These are phyloP conservation scores for Ophiostoma sp. DNA, from an alignment of 2,329 filamentous ascomycete genomes.

Conservation along the genomic window DNA sequence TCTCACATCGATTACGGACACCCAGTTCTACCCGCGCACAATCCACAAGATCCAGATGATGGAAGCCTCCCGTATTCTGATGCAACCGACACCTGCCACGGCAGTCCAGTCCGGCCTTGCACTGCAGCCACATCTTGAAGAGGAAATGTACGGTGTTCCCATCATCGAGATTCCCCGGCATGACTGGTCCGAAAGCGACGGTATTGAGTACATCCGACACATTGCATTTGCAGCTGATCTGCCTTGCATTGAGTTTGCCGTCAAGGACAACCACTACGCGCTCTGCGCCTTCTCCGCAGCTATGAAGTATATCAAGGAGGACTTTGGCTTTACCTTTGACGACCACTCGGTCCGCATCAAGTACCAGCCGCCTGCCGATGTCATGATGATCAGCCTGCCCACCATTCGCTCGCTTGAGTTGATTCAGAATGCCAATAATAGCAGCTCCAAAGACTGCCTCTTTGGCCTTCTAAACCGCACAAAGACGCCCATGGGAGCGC, in stretches of 20 bases:
- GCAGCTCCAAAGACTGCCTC: constrained; percentile 74
- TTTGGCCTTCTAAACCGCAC: constrained; percentile 84
- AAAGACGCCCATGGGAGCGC: constrained; percentile 77
- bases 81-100: constrained; percentile 60
- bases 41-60: constrained; percentile 81
- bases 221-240: constrained; percentile 77
- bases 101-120: constrained; percentile 65
- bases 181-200: constrained; percentile 69
- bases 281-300: constrained; percentile 78
- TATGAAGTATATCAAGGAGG: constrained; percentile 72
- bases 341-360: constrained; percentile 77
- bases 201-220: constrained; percentile 70
- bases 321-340: constrained; percentile 62
- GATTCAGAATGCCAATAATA: constrained; percentile 74
- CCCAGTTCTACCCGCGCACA: constrained; percentile 82
- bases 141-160: constrained; percentile 37
- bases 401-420: constrained; percentile 84
- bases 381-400: constrained; percentile 91
- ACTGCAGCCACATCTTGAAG: constrained; percentile 22
- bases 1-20: constrained; percentile 87
- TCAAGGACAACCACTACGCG: constrained; percentile 79
- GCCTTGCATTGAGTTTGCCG: constrained; percentile 71
- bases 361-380: constrained; percentile 82
- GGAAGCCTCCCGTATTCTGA: constrained; percentile 71
- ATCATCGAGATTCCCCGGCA: constrained; percentile 60